These are phyloP conservation scores for Apiotrichum mycotoxinovorans DNA, from an alignment of 1,284 basidiomycete species.

Conservation along the genomic window DNA sequence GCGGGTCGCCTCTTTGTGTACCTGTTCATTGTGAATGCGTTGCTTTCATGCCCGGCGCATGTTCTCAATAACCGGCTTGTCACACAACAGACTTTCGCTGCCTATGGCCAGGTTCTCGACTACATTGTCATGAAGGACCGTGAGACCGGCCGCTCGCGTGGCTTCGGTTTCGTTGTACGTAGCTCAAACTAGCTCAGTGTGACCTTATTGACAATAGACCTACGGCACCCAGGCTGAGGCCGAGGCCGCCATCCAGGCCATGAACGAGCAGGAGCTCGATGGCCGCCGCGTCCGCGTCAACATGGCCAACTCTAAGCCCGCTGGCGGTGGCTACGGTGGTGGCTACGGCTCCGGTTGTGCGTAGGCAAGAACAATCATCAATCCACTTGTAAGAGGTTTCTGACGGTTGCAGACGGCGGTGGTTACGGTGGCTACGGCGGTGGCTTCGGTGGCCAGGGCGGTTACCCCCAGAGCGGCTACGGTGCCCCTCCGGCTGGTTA, in stretches of 20 bases:
- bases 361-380: constrained; percentile 3
- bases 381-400: not conserved
- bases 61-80: too few species aligned
- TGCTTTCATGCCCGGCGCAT: too few species aligned
- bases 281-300: constrained; percentile 87
- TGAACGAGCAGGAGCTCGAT: constrained; percentile 93
- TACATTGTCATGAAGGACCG: constrained; percentile 97
- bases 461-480: constrained; percentile 41
- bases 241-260: constrained; percentile 66
- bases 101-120: constrained; percentile 49
- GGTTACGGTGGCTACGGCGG: constrained; percentile 41
- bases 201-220: constrained; percentile 51
- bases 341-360: constrained; percentile 46
- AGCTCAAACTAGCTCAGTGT: constrained; percentile 9
- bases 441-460: constrained; percentile 30
- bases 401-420: constrained; percentile 29
- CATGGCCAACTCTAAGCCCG: constrained; percentile 80
- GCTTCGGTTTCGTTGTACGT: constrained; percentile 82
- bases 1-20: too few species aligned
- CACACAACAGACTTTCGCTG: constrained; percentile 40
- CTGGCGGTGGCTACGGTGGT: constrained; percentile 53
- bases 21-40: too few species aligned
- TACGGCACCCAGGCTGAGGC: constrained; percentile 66
- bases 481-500: constrained; percentile 31
- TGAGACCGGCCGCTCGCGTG: constrained; percentile 90